A percentile compares a stretch with the other conserved stretches of the same genome.
Conservation (phyloP, 441 rosid species). For the Gossypium lobatum region DNA sequence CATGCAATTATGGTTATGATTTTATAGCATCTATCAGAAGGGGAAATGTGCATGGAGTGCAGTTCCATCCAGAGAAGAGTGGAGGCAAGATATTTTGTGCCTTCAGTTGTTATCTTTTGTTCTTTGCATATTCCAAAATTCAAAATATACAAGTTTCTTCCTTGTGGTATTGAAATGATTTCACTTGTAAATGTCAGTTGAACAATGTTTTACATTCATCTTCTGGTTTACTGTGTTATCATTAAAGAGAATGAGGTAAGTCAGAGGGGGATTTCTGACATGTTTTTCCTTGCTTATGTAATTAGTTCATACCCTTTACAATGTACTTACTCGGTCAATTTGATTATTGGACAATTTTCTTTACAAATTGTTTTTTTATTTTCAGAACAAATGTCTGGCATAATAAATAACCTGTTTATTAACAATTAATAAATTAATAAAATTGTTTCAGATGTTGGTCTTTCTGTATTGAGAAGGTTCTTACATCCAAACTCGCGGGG, state of each 20-base stretch:
- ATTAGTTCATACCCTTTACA: not conserved
- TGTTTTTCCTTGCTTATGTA: not conserved
- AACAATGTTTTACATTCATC: not conserved
- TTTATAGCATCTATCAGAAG: slow-evolving; percentile 83
- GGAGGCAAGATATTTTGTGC: slow-evolving; percentile 52
- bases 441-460: slow-evolving; percentile 80
- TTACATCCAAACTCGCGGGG: slow-evolving; percentile 44
- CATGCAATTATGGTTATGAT: slow-evolving; percentile 71
- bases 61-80: slow-evolving; percentile 97
- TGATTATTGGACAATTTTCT: slow-evolving; percentile 2
- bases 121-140: not conserved
- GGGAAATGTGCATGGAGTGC: slow-evolving; percentile 97
- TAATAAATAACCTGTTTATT: not conserved
- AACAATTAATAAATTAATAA: not conserved
- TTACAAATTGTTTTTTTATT: not conserved
- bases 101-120: not conserved
- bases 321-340: not conserved
- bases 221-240: slow-evolving; percentile 1
- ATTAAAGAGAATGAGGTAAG: no score
- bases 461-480: slow-evolving; percentile 79
- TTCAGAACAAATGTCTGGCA: not conserved
- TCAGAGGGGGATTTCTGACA: not conserved
- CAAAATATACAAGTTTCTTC: not conserved
- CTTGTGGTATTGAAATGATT: not conserved
- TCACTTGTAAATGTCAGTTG: not conserved